Evolutionary conservation across 108 stramenopile genomes (phyloP).

Genomic region (Nannochloropsis gaditana): DNA sequence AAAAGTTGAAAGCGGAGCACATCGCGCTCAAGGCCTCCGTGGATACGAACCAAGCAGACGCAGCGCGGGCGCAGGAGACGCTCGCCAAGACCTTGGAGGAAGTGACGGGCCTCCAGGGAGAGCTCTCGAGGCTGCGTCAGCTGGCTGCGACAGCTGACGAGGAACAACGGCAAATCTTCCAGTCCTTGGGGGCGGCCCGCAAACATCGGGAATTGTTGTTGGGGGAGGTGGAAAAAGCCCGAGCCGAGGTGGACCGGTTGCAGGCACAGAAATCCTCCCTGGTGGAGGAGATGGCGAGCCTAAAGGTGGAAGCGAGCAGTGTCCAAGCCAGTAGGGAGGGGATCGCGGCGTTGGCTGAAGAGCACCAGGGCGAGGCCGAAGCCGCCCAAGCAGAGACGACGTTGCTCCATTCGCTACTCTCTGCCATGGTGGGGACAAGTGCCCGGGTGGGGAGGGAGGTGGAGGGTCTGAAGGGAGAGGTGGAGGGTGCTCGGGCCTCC

Average conservation of each 20-base stretch:
- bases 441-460: neutral
- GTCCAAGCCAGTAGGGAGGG: neutral
- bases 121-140: neutral
- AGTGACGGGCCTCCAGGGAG: neutral
- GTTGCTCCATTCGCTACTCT: neutral
- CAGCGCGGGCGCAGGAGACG: neutral
- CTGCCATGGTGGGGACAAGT: neutral
- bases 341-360: neutral
- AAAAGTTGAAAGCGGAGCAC: neutral
- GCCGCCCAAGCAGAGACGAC: neutral
- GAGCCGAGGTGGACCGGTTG: neutral
- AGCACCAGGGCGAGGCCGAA: neutral
- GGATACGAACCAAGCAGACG: neutral
- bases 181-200: neutral
- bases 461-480: neutral
- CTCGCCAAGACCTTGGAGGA: neutral
- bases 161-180: neutral
- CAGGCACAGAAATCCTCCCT: neutral
- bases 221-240: neutral
- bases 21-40: neutral
- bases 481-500: neutral
- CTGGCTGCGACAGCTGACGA: conserved; percentile 9
- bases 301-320: neutral
- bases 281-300: neutral
- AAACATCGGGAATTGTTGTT: neutral